Percentiles rank a stretch among this genome's conserved stretches.
These are phyloP conservation scores for Thuja plicata DNA, from an alignment of 83 land plant species.

Conservation along the genomic window DNA sequence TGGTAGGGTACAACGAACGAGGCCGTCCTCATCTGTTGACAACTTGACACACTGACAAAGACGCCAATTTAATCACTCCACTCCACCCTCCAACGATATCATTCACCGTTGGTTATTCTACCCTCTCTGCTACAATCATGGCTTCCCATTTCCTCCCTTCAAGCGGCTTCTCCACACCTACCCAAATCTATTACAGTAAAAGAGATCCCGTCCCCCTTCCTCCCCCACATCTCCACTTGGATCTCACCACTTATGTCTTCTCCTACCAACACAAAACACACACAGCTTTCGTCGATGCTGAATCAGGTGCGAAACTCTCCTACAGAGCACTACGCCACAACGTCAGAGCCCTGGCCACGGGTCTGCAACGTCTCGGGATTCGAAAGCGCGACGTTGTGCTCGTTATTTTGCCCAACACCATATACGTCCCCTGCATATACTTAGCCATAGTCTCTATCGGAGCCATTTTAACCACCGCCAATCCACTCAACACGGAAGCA, in stretches of 20 bases:
- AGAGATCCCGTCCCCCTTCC: neutral
- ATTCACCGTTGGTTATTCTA: too few relatives aligned
- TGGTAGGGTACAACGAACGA: too few relatives aligned
- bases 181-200: neutral
- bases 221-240: neutral
- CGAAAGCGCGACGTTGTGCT: slow-evolving; percentile 8
- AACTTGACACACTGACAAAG: too few relatives aligned
- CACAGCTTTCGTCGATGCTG: neutral
- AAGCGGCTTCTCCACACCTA: neutral
- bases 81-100: too few relatives aligned
- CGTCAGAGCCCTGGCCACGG: neutral
- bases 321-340: neutral
- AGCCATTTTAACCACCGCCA: neutral
- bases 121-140: neutral
- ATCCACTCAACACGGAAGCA: neutral
- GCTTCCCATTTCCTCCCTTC: neutral
- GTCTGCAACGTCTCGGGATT: neutral
- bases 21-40: too few relatives aligned
- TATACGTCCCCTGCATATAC: neutral
- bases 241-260: neutral
- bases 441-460: neutral
- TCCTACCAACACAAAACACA: neutral
- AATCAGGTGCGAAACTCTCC: neutral
- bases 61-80: too few relatives aligned
- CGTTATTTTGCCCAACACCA: neutral